Conservation (phyloP, 306 rosid species). For the Sicyos baderoa region DNA sequence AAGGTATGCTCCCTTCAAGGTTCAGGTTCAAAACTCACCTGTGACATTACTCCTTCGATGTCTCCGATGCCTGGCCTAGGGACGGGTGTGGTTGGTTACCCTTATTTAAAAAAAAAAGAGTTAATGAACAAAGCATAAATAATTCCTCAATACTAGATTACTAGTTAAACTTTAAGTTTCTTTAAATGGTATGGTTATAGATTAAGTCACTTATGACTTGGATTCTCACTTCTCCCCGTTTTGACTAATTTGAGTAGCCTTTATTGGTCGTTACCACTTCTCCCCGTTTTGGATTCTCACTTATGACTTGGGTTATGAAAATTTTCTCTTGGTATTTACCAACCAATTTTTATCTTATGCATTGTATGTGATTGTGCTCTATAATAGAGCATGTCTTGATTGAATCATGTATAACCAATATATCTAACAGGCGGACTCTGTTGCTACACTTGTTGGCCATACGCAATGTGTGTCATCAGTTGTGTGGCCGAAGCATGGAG, state of each 20-base stretch:
- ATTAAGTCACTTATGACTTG: neutral
- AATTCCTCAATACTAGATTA: neutral
- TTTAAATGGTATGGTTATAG: neutral
- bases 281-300: neutral
- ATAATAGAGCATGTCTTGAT: neutral
- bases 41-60: too few relatives aligned
- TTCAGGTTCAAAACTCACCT: too few relatives aligned
- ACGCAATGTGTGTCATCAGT: constrained; percentile 85
- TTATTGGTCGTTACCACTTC: too few relatives aligned
- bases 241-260: too few relatives aligned
- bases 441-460: constrained; percentile 73
- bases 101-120: too few relatives aligned
- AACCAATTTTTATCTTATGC: neutral
- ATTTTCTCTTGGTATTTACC: neutral
- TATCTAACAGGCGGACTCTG: constrained; percentile 50
- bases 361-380: constrained; percentile 12
- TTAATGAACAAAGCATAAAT: neutral
- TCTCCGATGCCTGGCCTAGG: too few relatives aligned
- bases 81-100: too few relatives aligned
- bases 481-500: constrained; percentile 59
- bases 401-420: neutral
- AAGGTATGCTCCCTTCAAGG: too few relatives aligned
- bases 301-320: neutral
- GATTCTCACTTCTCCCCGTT: neutral
- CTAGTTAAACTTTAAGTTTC: neutral